Evolutionary conservation across 2,329 filamentous ascomycete species (phyloP).

Genomic region (Fusarium udum): DNA sequence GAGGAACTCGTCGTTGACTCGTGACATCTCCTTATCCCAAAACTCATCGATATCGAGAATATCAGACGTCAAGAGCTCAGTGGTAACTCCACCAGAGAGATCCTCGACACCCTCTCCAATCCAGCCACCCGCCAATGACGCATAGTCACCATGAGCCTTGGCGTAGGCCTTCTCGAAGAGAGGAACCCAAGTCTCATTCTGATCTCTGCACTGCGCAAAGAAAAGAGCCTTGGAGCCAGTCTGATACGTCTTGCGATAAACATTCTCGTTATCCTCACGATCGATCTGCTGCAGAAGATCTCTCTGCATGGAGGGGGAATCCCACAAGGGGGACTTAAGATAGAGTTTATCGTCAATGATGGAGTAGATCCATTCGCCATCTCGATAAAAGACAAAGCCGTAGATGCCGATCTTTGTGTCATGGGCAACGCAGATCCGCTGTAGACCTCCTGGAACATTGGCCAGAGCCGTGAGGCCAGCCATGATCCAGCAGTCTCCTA

Average conservation of each 20-base stretch:
- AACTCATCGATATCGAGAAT: constrained; percentile 83
- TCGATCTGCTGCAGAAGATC: constrained; percentile 80
- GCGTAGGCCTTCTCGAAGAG: constrained; percentile 85
- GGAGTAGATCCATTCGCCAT: constrained; percentile 91
- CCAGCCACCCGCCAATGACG: constrained; percentile 75
- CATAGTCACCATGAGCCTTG: constrained; percentile 83
- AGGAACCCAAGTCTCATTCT: constrained; percentile 85
- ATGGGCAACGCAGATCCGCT: constrained; percentile 78
- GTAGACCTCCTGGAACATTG: constrained; percentile 75
- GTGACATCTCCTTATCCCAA: constrained; percentile 82
- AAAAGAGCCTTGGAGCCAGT: constrained; percentile 80
- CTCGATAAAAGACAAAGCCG: constrained; percentile 87
- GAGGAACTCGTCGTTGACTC: constrained; percentile 82
- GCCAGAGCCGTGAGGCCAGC: constrained; percentile 80
- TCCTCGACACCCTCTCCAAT: constrained; percentile 70
- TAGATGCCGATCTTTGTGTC: constrained; percentile 82
- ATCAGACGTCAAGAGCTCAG: constrained; percentile 73
- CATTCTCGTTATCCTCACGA: constrained; percentile 74
- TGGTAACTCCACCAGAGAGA: constrained; percentile 74
- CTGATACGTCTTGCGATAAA: constrained; percentile 76
- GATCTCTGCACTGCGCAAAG: constrained; percentile 78
- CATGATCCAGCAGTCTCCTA: constrained; percentile 87
- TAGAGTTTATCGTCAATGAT: constrained; percentile 93
- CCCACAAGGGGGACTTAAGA: constrained; percentile 82
- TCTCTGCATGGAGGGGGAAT: constrained; percentile 79